Evolutionary conservation across 805 yeast species (phyloP).

Genomic region (Ogataea methanolica): DNA sequence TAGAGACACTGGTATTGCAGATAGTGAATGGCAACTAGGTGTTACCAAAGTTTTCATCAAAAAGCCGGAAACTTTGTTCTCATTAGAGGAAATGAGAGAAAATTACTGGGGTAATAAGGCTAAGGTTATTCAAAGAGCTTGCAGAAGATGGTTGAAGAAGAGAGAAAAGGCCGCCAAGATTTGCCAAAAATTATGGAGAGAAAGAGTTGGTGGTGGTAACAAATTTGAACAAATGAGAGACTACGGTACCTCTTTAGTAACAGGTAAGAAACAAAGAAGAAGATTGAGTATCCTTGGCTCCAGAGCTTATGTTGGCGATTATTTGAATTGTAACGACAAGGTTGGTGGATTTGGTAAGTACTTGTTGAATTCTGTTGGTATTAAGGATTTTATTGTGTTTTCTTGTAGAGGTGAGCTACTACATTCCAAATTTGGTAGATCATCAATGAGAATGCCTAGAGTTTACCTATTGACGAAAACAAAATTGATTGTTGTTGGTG

Average conservation of each 20-base stretch:
- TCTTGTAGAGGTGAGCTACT: conserved; percentile 79
- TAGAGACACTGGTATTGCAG: conserved; percentile 60
- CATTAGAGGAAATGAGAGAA: conserved; percentile 93
- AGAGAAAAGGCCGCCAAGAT: conserved; percentile 82
- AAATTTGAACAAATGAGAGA: conserved; percentile 82
- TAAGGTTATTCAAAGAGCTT: conserved; percentile 93
- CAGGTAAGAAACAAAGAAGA: conserved; percentile 82
- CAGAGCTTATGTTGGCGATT: conserved; percentile 92
- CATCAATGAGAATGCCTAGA: conserved; percentile 73
- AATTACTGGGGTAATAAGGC: conserved; percentile 99
- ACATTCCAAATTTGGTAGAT: conserved; percentile 85
- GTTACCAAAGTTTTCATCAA: conserved; percentile 89
- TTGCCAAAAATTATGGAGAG: conserved; percentile 81
- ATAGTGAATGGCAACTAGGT: conserved; percentile 85
- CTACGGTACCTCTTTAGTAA: conserved; percentile 67
- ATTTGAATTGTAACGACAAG: conserved; percentile 74
- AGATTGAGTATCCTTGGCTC: conserved; percentile 82
- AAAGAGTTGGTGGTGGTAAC: conserved; percentile 76
- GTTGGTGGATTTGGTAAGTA: conserved; percentile 72
- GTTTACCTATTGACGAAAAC: conserved; percentile 64
- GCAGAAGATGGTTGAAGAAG: conserved; percentile 78
- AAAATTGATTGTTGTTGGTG: conserved; percentile 66
- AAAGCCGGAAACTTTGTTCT: conserved; percentile 94
- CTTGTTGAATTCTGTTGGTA: conserved; percentile 62
- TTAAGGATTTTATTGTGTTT: conserved; percentile 66